Evolutionary conservation across 371 early-diverging fungal species (phyloP), one percentile per base, ranked within the genome.

Genomic region (Cokeromyces recurvatus): DNA sequence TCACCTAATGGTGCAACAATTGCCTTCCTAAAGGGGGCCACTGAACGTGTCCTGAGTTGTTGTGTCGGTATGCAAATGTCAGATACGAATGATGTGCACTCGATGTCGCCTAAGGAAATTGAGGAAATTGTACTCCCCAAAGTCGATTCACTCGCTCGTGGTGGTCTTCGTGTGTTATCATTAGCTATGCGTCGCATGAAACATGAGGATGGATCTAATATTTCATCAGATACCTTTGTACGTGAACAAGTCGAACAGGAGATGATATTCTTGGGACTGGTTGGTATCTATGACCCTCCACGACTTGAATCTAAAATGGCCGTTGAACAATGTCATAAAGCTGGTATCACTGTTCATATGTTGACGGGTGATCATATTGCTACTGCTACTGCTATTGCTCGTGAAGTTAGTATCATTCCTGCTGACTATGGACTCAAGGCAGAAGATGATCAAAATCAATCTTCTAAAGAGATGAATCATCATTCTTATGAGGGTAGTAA

Each of bases 261-360:
- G 23, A 79, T 97, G 66, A 68, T 69, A 2, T 94, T 94, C 58
- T 62, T 96, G 16, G 97, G 97, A 1, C 71, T 97, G 10, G 90
- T 92, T 38, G 95, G 94, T 32, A 82, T 98, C 32, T 90, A 91
- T 57, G 98, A 95, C 59, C 96, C 96, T 19, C 94, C 96, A 22
- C 88, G 90, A 14, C 64, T 72, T 7, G 89, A 88, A 67, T 83
- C 86, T 1, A 64, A 79, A 38, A 72, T 64, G 6, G 91, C 93
- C 36, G 92, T 95, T 19, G 73, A 83, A 62, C 81, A 87, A 57
- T 94, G 95, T 55, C 85, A 91, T 47, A 62, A 67, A 21, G 96
- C 97, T 14, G 95, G 97, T 38, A 94, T 98, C 66, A 82, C 83
- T 20, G 95, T 97, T 20, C 85, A 90, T 53, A 95, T 97, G 94